These are phyloP conservation scores for Myriangium duriaei DNA, from an alignment of 2,329 filamentous ascomycete species.

Conservation along the genomic window DNA sequence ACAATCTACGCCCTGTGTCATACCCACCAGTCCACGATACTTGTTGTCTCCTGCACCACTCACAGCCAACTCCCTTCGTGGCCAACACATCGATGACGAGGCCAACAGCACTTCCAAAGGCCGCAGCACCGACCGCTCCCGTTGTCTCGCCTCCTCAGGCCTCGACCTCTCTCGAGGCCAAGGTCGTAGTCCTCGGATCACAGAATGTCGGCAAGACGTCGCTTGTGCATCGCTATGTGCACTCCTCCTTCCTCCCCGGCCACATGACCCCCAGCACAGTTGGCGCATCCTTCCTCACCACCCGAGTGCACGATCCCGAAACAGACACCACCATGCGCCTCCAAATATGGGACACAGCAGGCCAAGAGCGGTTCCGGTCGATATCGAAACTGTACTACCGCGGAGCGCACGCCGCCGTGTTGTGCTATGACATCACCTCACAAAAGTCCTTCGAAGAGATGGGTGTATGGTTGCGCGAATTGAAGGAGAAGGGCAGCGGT, in stretches of 20 bases:
- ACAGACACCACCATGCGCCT: constrained; percentile 78
- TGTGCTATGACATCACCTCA: constrained; percentile 91
- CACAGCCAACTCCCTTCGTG: too few species aligned
- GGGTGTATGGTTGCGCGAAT: constrained; percentile 79
- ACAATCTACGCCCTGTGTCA: too few species aligned
- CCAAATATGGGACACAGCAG: constrained; percentile 94
- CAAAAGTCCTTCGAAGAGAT: constrained; percentile 78
- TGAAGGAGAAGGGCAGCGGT: constrained; percentile 55
- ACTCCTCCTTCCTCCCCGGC: constrained; percentile 54
- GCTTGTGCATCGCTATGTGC: constrained; percentile 63
- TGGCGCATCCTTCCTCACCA: constrained; percentile 47
- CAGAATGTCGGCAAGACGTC: constrained; percentile 73
- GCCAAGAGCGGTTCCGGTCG: constrained; percentile 87
- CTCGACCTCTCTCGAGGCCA: constrained; percentile 55
- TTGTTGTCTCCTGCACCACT: too few species aligned
- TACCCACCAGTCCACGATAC: too few species aligned
- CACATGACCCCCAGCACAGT: constrained; percentile 34
- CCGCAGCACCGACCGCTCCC: constrained; percentile 4
- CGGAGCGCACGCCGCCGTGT: constrained; percentile 82
- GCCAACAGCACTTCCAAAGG: constrained; percentile 4
- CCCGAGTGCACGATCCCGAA: constrained; percentile 61
- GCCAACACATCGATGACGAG: constrained; percentile 4
- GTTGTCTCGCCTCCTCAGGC: constrained; percentile 1
- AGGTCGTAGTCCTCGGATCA: constrained; percentile 68
- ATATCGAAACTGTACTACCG: constrained; percentile 95